phyloP scores from a whole-genome alignment of 495 filamentous ascomycete species.

The Penicillium robsamsonii region DNA sequence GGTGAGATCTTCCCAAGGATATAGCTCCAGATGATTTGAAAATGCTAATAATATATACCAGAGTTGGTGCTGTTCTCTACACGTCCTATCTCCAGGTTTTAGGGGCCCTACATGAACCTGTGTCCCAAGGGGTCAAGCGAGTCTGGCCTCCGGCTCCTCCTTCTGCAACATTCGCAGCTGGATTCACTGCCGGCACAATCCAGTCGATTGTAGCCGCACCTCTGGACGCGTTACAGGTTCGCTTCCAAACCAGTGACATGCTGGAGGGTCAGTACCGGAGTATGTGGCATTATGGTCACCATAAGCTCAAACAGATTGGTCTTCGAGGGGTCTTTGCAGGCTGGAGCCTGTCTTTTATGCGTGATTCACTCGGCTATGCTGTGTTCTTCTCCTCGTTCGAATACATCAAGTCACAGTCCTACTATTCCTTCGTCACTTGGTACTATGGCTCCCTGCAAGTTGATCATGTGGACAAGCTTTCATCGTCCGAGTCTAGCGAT shows the following conservation, averaged over 20 bases:
- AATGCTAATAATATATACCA: conserved; percentile 22
- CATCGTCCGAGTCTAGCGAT: conserved; percentile 25
- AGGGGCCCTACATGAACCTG: conserved; percentile 67
- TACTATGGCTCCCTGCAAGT: conserved; percentile 63
- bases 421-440: conserved; percentile 74
- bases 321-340: conserved; percentile 78
- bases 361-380: conserved; percentile 78
- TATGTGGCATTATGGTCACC: conserved; percentile 77
- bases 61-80: conserved; percentile 81
- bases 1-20: conserved; percentile 32
- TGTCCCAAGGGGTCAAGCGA: conserved; percentile 63
- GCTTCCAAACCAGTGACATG: conserved; percentile 70
- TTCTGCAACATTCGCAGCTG: conserved; percentile 67
- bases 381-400: conserved; percentile 87
- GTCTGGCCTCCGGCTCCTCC: conserved; percentile 72
- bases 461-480: conserved; percentile 30
- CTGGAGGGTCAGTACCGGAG: conserved; percentile 65
- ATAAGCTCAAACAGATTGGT: conserved; percentile 77
- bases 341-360: conserved; percentile 72
- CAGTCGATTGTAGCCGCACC: conserved; percentile 82
- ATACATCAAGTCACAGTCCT: conserved; percentile 79
- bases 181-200: conserved; percentile 71
- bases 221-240: conserved; percentile 81
- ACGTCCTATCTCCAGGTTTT: conserved; percentile 83
- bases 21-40: neutral